Evolutionary conservation across 306 rosid species (phyloP), one percentile per base, ranked within the genome.

Genomic region (Cercis canadensis): DNA sequence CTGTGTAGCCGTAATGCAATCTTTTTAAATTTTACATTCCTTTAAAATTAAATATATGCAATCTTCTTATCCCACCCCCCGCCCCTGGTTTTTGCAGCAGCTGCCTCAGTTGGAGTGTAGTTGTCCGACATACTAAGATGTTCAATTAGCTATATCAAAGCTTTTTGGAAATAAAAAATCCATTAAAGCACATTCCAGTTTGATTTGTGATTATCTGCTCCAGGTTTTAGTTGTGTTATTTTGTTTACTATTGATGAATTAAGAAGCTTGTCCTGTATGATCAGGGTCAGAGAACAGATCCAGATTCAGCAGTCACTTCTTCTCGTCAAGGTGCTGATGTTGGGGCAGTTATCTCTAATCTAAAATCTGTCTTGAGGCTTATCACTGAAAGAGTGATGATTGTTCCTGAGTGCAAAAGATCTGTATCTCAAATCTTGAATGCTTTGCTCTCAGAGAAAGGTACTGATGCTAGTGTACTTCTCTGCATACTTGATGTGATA

Each of bases 401-500:
- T 77, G 93, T 84, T 85, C 79, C 87, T 1, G 99, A 95, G 19
- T 86, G 97, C 90, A 95, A 91, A 80, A 82, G 96, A 43, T 81
- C 87, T 3, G 85, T 87, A 43, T 89, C 92, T 82, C 97, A 95
- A 74, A 92, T 89, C 75, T 79, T 95, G 83, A 95, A 86, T 83
- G 73, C 88, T 50, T 81, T 95, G 82, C 92, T 95, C 69, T 83
- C 97, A 12, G 99, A 95, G 87, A 95, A 91, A 77, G 96, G 88
- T 70, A 87, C 95, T 46, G 99, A 95, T 86, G 90, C 96, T 41
- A 86, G 93, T 75, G 96, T 95, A 69, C 90, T 95, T 66, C 90
- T 95, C 65, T 91, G 96, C 96, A 91, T 92, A 83, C 96, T 95
- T 75, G 97, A 88, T 83, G 96, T 95, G 77, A 82, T 91, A 77